Conservation (phyloP, 352 stramenopile genomes). For the Pythium dissotocum region DNA sequence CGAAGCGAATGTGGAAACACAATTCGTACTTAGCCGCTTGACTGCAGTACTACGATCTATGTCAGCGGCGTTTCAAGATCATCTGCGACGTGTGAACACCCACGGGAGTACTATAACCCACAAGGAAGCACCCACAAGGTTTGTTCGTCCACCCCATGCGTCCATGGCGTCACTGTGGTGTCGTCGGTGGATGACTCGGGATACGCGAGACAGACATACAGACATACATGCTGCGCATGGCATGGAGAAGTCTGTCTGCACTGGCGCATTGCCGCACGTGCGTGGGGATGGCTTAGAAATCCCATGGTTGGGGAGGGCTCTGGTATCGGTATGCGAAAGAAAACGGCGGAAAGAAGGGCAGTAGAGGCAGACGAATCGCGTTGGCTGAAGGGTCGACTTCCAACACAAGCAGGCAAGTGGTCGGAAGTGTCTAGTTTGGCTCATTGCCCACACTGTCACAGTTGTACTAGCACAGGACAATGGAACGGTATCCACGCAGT, state of each 20-base stretch:
- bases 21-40: slow-evolving; percentile 6
- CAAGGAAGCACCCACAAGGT: neutral
- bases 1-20: slow-evolving; percentile 17
- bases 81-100: slow-evolving; percentile 17
- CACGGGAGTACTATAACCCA: neutral
- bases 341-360: neutral
- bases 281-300: neutral
- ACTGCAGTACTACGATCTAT: slow-evolving; percentile 1
- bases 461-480: too few species aligned
- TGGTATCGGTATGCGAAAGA: neutral
- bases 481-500: neutral
- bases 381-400: neutral
- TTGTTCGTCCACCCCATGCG: neutral
- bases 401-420: neutral
- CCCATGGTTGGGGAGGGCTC: neutral
- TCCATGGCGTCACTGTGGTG: neutral
- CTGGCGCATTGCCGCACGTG: neutral
- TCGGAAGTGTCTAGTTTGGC: slow-evolving; percentile 3
- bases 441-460: neutral
- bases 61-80: neutral
- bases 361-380: neutral
- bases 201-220: neutral
- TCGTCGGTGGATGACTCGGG: neutral
- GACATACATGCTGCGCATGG: neutral
- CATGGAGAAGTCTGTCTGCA: neutral